Evolutionary conservation across 192 early-diverging fungal genomes (phyloP).

Genomic region (Geranomyces variabilis): DNA sequence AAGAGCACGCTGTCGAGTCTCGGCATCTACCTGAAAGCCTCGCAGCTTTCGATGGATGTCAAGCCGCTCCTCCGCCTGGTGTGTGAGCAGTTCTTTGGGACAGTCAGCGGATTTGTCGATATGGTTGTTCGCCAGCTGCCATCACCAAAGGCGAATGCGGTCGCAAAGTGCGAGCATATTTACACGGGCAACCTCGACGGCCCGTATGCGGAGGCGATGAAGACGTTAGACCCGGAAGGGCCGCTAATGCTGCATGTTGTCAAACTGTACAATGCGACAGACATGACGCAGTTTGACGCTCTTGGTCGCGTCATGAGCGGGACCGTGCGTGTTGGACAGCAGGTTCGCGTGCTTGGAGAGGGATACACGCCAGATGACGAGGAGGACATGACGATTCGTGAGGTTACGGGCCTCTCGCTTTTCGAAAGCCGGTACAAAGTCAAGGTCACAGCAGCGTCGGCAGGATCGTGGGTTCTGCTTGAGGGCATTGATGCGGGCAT

Average conservation of each 20-base stretch:
- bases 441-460: conserved; percentile 74
- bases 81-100: conserved; percentile 88
- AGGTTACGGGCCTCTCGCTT: conserved; percentile 72
- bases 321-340: conserved; percentile 72
- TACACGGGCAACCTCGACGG: conserved; percentile 47
- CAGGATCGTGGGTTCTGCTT: conserved; percentile 90
- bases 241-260: conserved; percentile 91
- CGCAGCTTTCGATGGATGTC: conserved; percentile 78
- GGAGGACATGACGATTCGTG: conserved; percentile 90
- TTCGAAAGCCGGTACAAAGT: conserved; percentile 84
- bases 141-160: conserved; percentile 80
- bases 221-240: conserved; percentile 79
- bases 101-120: conserved; percentile 82
- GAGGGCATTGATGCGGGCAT: conserved; percentile 92
- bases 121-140: conserved; percentile 81
- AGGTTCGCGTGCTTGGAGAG: conserved; percentile 90
- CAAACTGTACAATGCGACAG: conserved; percentile 87
- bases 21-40: conserved; percentile 81
- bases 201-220: conserved; percentile 63
- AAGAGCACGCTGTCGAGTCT: conserved; percentile 72
- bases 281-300: conserved; percentile 84
- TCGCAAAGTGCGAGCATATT: conserved; percentile 51
- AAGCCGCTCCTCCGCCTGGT: conserved; percentile 84
- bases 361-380: conserved; percentile 91
- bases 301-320: conserved; percentile 97